Conservation (phyloP, 2,329 filamentous ascomycete species). For the Pestalotiopsis sp. region DNA sequence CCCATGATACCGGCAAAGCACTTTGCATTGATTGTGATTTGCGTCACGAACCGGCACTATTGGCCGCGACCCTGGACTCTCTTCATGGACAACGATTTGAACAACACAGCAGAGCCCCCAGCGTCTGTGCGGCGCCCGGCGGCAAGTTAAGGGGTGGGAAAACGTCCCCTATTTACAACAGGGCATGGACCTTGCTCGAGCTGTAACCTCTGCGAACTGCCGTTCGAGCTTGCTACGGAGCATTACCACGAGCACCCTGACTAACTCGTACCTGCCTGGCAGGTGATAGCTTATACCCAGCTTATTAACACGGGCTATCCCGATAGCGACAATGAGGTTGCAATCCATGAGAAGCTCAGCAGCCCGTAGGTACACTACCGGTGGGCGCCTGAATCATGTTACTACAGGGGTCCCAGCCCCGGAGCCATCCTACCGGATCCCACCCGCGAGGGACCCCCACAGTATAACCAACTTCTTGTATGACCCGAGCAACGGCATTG, state of each 20-base stretch:
- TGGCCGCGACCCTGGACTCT: neutral
- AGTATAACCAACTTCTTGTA: neutral
- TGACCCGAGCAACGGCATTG: neutral
- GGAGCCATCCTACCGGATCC: neutral
- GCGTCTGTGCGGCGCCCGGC: too few relatives aligned
- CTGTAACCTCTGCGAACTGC: neutral
- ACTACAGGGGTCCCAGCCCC: neutral
- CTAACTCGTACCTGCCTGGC: too few relatives aligned
- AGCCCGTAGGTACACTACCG: neutral
- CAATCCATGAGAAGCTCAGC: neutral
- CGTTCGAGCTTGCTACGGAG: too few relatives aligned
- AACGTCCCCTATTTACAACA: neutral
- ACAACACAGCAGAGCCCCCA: neutral
- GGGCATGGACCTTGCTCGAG: neutral
- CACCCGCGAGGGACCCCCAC: neutral
- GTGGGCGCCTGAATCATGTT: neutral
- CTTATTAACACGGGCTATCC: neutral
- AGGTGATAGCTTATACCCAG: too few relatives aligned
- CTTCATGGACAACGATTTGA: neutral
- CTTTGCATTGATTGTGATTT: neutral
- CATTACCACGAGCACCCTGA: too few relatives aligned
- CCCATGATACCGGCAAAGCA: neutral
- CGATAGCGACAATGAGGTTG: neutral
- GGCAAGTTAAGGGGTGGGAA: neutral
- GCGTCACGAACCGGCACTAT: neutral